phyloP scores from a whole-genome alignment of 2,329 filamentous ascomycete species.

The Graphium sp. region DNA sequence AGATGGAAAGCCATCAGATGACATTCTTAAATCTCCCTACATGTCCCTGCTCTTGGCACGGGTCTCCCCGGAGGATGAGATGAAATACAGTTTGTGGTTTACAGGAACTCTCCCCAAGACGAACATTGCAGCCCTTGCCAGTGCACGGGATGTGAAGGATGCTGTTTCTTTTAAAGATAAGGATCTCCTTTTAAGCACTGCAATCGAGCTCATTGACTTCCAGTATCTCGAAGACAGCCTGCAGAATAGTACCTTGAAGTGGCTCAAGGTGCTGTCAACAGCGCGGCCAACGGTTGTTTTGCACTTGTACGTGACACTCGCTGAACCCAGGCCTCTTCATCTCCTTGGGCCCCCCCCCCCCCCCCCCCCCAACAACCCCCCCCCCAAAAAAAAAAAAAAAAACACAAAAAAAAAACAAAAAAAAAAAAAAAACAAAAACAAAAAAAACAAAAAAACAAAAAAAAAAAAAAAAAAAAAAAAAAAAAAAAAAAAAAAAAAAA shows the following conservation, averaged over 20 bases:
- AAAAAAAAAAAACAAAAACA: no score
- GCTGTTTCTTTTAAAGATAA: constrained; percentile 35
- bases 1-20: constrained; percentile 14
- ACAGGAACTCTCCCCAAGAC: constrained; percentile 31
- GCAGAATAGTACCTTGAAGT: constrained; percentile 39
- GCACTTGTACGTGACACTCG: constrained; percentile 37
- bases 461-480: no score
- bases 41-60: constrained; percentile 41
- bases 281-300: constrained; percentile 38
- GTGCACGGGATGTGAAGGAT: constrained; percentile 23
- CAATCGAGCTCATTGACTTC: constrained; percentile 50
- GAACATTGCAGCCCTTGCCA: constrained; percentile 19
- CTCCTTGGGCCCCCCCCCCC: no score
- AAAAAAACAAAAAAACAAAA: no score
- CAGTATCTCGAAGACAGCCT: constrained; percentile 44
- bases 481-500: no score
- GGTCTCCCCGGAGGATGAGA: constrained; percentile 36
- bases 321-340: no score
- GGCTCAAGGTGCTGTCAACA: constrained; percentile 40
- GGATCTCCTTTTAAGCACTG: constrained; percentile 44
- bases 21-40: constrained; percentile 30
- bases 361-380: no score
- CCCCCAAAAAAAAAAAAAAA: no score
- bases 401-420: no score
- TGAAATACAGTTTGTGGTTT: constrained; percentile 45